Percentiles rank a stretch among this genome's conserved stretches.
Conservation (phyloP, 75 land plant genomes). For the Sequoia sempervirens region DNA sequence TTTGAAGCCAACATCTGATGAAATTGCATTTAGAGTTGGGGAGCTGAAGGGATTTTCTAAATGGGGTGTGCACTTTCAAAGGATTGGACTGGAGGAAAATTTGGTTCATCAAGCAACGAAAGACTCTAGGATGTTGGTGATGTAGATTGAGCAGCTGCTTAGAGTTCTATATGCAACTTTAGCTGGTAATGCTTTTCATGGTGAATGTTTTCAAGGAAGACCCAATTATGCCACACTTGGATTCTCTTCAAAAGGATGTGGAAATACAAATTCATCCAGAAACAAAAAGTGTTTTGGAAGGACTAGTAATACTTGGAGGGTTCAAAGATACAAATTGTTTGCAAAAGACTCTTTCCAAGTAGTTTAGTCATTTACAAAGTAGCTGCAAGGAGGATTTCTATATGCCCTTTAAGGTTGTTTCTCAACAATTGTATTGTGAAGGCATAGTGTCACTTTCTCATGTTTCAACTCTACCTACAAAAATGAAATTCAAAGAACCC, state of each 20-base stretch:
- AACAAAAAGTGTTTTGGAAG: conserved; percentile 49
- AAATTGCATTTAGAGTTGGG: no score
- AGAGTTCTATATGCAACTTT: no score
- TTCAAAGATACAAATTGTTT: conserved; percentile 66
- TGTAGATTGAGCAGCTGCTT: no score
- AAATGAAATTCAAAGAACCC: neutral
- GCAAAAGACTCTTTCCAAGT: conserved; percentile 54
- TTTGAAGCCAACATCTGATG: no score
- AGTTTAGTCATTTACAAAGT: conserved; percentile 52
- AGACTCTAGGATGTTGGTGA: no score
- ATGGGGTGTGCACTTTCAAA: no score
- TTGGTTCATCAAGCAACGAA: no score
- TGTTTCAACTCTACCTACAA: neutral
- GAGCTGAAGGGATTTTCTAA: no score
- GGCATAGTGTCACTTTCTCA: conserved; percentile 9
- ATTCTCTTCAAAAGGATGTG: conserved; percentile 22
- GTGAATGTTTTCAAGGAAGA: no score
- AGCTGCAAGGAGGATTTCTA: conserved; percentile 8
- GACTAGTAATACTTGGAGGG: conserved; percentile 75
- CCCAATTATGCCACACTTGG: conserved; percentile 65
- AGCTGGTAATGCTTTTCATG: no score
- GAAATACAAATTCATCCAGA: conserved; percentile 36
- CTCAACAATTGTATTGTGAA: neutral
- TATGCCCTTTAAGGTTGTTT: conserved; percentile 10
- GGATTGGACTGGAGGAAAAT: no score